phyloP scores from a whole-genome alignment of 1,284 basidiomycete species.

The Coniferiporia sulphurascens region DNA sequence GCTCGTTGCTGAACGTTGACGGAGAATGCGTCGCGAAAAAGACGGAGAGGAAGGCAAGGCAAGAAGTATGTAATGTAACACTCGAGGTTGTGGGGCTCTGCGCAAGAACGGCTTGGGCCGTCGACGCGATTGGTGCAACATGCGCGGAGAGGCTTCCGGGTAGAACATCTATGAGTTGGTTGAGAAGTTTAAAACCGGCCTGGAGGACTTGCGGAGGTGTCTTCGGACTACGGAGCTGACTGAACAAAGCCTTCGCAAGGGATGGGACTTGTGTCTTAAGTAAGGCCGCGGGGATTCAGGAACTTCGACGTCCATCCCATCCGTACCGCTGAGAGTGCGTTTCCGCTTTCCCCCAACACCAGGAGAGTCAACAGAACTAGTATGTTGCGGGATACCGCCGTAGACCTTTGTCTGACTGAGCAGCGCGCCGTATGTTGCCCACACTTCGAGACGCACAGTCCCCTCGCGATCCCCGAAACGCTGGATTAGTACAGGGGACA shows the following conservation, averaged over 20 bases:
- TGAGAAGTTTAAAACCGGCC: constrained; percentile 78
- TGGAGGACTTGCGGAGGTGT: constrained; percentile 78
- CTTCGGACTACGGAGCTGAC: constrained; percentile 68
- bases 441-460: constrained; percentile 91
- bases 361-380: constrained; percentile 43
- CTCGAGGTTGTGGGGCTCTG: constrained; percentile 63
- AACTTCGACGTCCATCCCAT: constrained; percentile 65
- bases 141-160: constrained; percentile 80
- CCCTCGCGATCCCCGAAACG: constrained; percentile 95
- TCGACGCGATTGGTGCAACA: constrained; percentile 55
- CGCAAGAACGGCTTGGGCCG: constrained; percentile 57
- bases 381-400: constrained; percentile 38
- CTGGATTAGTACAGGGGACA: constrained; percentile 84
- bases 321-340: constrained; percentile 44
- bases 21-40: constrained; percentile 83
- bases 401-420: constrained; percentile 82
- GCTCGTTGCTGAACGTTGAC: constrained; percentile 53
- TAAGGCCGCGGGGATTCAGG: constrained; percentile 47
- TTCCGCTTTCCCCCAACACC: constrained; percentile 70
- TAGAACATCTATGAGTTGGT: constrained; percentile 73
- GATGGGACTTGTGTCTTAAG: constrained; percentile 72
- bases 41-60: constrained; percentile 78
- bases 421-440: constrained; percentile 79
- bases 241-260: constrained; percentile 77
- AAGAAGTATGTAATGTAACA: constrained; percentile 72